Conservation (phyloP, 2,329 filamentous ascomycete genomes). For the Fusarium napiforme region DNA sequence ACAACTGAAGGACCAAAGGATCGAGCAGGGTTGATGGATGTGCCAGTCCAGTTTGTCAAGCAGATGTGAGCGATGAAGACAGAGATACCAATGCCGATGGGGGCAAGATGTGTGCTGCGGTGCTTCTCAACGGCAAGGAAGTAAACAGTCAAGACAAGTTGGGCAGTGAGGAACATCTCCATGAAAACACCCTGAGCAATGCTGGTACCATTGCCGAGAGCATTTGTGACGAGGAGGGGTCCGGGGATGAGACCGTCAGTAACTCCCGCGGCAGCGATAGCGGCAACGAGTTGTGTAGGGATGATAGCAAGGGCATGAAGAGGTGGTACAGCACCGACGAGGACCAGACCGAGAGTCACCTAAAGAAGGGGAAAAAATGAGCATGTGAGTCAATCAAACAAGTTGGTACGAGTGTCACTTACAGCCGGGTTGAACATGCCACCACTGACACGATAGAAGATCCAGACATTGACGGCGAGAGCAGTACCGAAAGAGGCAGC, state of each 20-base stretch:
- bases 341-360: slow-evolving; percentile 68
- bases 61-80: slow-evolving; percentile 70
- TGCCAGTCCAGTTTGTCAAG: slow-evolving; percentile 60
- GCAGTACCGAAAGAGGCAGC: slow-evolving; percentile 62
- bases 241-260: slow-evolving; percentile 69
- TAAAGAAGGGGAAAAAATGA: slow-evolving; percentile 27
- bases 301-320: slow-evolving; percentile 64
- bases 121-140: slow-evolving; percentile 81
- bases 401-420: slow-evolving; percentile 38
- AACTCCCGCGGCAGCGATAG: slow-evolving; percentile 68
- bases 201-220: slow-evolving; percentile 62
- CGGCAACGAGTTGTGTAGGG: slow-evolving; percentile 66
- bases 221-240: slow-evolving; percentile 65
- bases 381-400: not conserved
- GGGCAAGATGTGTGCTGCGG: slow-evolving; percentile 75
- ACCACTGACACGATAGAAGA: slow-evolving; percentile 65
- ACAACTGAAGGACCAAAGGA: slow-evolving; percentile 62
- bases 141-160: slow-evolving; percentile 72
- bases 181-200: slow-evolving; percentile 71
- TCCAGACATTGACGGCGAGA: slow-evolving; percentile 65
- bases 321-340: slow-evolving; percentile 66
- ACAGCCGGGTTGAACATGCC: slow-evolving; percentile 64
- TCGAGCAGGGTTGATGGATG: slow-evolving; percentile 62
- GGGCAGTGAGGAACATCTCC: slow-evolving; percentile 72
- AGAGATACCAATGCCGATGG: slow-evolving; percentile 76